These are phyloP conservation scores for Globisporangium rhizosaccharum DNA, from an alignment of 352 stramenopile genomes.

Conservation along the genomic window DNA sequence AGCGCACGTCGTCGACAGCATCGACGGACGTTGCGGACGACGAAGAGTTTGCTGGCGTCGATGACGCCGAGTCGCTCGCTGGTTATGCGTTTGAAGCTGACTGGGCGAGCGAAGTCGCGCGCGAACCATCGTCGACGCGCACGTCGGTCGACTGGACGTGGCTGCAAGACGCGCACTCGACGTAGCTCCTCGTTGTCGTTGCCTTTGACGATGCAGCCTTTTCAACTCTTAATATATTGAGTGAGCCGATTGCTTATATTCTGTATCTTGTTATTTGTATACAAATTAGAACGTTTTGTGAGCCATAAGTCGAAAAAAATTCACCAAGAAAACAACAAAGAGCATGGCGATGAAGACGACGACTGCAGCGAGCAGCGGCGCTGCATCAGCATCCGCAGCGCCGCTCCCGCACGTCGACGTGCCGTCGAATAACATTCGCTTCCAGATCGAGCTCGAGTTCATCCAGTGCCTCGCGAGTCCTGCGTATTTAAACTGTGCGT, in stretches of 20 bases:
- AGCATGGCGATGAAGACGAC: not conserved
- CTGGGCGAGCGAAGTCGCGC: slow-evolving; percentile 44
- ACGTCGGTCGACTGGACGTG: slow-evolving; percentile 1
- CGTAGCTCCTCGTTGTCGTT: not conserved
- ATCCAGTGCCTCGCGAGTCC: slow-evolving; percentile 88
- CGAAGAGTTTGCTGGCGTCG: slow-evolving; percentile 19
- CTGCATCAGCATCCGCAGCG: not conserved
- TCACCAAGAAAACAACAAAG: not conserved
- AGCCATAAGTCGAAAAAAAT: not conserved
- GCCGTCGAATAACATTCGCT: slow-evolving; percentile 86
- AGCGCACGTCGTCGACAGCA: slow-evolving; percentile 10
- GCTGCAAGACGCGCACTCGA: not conserved
- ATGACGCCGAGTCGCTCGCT: slow-evolving; percentile 45
- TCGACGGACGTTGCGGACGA: slow-evolving; percentile 10
- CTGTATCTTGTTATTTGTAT: no score
- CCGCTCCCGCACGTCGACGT: slow-evolving; percentile 37
- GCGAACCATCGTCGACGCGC: not conserved
- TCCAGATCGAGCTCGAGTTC: slow-evolving; percentile 92
- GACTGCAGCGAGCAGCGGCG: not conserved
- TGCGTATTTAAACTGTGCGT: slow-evolving; percentile 85
- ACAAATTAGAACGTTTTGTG: no score
- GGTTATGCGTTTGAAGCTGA: slow-evolving; percentile 76
- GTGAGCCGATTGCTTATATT: no score
- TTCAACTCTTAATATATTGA: no score
- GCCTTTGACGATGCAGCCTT: no score